Percentiles rank a stretch among this genome's conserved stretches.
These are phyloP conservation scores for Apophysomyces elegans DNA, from an alignment of 371 early-diverging fungal genomes.

Conservation along the genomic window DNA sequence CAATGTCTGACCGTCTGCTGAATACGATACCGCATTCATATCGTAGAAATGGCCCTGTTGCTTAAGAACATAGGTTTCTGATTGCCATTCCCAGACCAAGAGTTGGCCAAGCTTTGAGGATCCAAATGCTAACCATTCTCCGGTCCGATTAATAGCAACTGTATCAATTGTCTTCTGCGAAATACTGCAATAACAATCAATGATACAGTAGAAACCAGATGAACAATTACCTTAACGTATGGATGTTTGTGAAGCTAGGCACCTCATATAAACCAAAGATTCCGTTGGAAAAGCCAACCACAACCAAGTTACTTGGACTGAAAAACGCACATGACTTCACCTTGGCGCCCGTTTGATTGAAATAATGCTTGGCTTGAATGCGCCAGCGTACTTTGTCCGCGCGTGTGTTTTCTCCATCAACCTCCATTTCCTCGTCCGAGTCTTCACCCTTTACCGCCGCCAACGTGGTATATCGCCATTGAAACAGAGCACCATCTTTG, in stretches of 20 bases:
- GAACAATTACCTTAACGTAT: conserved; percentile 74
- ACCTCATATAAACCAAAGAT: conserved; percentile 97
- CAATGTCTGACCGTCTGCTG: conserved; percentile 92
- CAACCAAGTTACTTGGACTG: conserved; percentile 71
- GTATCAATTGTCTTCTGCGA: conserved; percentile 91
- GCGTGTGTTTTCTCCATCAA: conserved; percentile 55
- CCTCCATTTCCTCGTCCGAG: conserved; percentile 54
- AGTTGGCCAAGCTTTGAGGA: conserved; percentile 92
- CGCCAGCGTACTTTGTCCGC: conserved; percentile 65
- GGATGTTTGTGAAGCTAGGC: conserved; percentile 86
- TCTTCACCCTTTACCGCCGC: conserved; percentile 42
- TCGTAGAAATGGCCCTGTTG: conserved; percentile 98
- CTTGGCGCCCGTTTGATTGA: conserved; percentile 72
- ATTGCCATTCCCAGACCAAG: conserved; percentile 99
- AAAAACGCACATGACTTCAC: conserved; percentile 87
- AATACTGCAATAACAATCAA: conserved; percentile 62
- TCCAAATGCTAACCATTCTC: conserved; percentile 98
- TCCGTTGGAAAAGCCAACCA: conserved; percentile 91
- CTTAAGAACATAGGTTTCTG: conserved; percentile 96
- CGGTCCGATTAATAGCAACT: conserved; percentile 84
- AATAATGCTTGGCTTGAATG: conserved; percentile 67
- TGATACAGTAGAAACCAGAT: not conserved
- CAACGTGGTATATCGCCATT: conserved; percentile 69
- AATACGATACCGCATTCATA: conserved; percentile 88
- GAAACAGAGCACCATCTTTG: conserved; percentile 88